Conservation (phyloP, 495 filamentous ascomycete species). For the Venustampulla echinocandica region DNA sequence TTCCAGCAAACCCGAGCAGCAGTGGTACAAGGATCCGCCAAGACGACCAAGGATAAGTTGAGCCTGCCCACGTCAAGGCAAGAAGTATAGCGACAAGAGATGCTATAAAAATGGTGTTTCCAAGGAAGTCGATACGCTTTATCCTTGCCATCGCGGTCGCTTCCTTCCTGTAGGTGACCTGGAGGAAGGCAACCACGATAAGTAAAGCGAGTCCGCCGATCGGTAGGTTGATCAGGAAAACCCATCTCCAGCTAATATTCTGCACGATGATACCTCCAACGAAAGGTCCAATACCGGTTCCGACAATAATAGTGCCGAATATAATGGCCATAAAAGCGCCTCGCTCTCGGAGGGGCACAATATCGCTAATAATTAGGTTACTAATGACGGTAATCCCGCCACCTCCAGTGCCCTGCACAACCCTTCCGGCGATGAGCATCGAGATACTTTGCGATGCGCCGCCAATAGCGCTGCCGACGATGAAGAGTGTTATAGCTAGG, state of each 20-base stretch:
- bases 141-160: conserved; percentile 35
- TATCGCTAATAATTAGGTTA: conserved; percentile 56
- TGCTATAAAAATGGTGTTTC: conserved; percentile 43
- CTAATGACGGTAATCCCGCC: conserved; percentile 55
- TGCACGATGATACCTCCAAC: conserved; percentile 59
- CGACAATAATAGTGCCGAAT: conserved; percentile 22
- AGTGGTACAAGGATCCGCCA: conserved; percentile 30
- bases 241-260: conserved; percentile 49
- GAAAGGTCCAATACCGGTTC: conserved; percentile 57
- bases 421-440: conserved; percentile 28
- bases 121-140: conserved; percentile 50
- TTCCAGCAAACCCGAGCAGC: neutral
- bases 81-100: conserved; percentile 38
- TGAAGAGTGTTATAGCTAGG: conserved; percentile 42
- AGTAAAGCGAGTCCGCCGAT: conserved; percentile 26
- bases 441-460: conserved; percentile 48
- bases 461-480: conserved; percentile 48
- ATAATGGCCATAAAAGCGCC: conserved; percentile 28
- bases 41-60: conserved; percentile 40
- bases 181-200: conserved; percentile 27
- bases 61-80: conserved; percentile 44
- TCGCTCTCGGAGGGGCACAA: conserved; percentile 43
- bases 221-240: conserved; percentile 26
- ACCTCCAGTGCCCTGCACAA: conserved; percentile 52
- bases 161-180: conserved; percentile 11